Conservation (phyloP, 441 rosid genomes). For the Erodium chrysanthum region DNA sequence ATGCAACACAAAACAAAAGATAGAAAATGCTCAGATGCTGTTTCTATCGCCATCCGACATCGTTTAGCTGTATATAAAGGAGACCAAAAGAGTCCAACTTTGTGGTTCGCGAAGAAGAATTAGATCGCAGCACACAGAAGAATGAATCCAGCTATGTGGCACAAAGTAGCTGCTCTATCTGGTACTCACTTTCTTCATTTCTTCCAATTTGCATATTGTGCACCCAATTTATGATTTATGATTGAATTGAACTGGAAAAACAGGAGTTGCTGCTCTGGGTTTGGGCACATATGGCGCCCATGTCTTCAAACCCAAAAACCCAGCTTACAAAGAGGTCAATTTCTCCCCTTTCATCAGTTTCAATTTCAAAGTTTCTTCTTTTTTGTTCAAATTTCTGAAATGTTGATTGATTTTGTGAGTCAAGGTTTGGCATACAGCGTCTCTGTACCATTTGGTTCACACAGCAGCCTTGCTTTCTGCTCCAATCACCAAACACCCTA, state of each 20-base stretch:
- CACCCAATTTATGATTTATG: slow-evolving; percentile 3
- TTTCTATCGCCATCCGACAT: too few species aligned
- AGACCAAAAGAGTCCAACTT: neutral
- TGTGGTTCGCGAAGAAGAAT: neutral
- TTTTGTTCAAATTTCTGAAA: neutral
- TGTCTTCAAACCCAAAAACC: slow-evolving; percentile 67
- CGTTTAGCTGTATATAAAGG: neutral
- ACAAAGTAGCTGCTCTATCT: slow-evolving; percentile 67
- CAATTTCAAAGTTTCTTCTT: neutral
- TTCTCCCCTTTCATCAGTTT: slow-evolving; percentile 1
- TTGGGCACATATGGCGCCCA: slow-evolving; percentile 87
- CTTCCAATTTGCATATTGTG: too few species aligned
- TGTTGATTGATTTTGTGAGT: slow-evolving; percentile 12
- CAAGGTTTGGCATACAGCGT: slow-evolving; percentile 94
- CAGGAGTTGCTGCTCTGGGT: slow-evolving; percentile 78
- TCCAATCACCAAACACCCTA: slow-evolving; percentile 55
- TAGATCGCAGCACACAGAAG: neutral
- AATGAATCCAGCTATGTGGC: slow-evolving; percentile 67
- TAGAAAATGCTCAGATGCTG: too few species aligned
- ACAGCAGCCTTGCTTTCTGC: slow-evolving; percentile 83
- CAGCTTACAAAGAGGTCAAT: slow-evolving; percentile 61
- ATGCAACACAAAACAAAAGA: too few species aligned
- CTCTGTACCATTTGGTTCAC: slow-evolving; percentile 83
- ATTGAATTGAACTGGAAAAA: slow-evolving; percentile 1
- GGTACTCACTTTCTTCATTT: slow-evolving; percentile 25